A percentile compares a stretch with the other conserved stretches of the same genome.
Conservation (phyloP, 2,329 filamentous ascomycete species). For the Byssochlamys sp. region DNA sequence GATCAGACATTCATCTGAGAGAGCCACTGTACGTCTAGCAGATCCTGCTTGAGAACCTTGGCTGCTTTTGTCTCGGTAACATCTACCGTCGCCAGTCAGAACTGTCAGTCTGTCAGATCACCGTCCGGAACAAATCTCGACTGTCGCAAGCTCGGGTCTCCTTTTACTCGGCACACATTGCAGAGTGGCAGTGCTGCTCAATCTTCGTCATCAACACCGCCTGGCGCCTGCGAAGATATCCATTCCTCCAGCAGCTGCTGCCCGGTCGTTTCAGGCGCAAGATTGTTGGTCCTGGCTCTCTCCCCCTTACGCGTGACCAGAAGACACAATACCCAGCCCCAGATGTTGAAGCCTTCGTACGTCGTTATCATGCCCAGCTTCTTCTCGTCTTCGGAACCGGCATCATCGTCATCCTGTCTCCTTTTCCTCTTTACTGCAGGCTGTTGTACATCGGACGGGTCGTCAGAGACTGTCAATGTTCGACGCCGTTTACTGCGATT, state of each 20-base stretch:
- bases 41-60: not conserved
- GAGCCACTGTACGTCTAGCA: not conserved
- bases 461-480: not conserved
- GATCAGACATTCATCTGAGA: not conserved
- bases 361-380: constrained; percentile 76
- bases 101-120: not conserved
- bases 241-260: constrained; percentile 75
- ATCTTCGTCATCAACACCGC: constrained; percentile 27
- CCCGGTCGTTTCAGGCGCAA: constrained; percentile 37
- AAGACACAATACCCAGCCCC: constrained; percentile 82
- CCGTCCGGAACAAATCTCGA: not conserved
- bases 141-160: not conserved
- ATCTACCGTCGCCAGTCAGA: not conserved
- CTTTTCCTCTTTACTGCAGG: constrained; percentile 21
- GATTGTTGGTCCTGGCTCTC: constrained; percentile 28
- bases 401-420: constrained; percentile 21
- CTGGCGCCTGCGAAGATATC: constrained; percentile 63
- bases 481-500: constrained; percentile 4
- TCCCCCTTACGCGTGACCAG: constrained; percentile 66
- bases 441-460: constrained; percentile 5
- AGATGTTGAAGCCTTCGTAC: constrained; percentile 94
- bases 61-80: not conserved
- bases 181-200: constrained; percentile 10
- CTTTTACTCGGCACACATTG: not conserved
- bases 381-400: constrained; percentile 58